Evolutionary conservation across 352 stramenopile genomes (phyloP), one percentile per base, ranked within the genome.

Genomic region (Phytophthora meadii): DNA sequence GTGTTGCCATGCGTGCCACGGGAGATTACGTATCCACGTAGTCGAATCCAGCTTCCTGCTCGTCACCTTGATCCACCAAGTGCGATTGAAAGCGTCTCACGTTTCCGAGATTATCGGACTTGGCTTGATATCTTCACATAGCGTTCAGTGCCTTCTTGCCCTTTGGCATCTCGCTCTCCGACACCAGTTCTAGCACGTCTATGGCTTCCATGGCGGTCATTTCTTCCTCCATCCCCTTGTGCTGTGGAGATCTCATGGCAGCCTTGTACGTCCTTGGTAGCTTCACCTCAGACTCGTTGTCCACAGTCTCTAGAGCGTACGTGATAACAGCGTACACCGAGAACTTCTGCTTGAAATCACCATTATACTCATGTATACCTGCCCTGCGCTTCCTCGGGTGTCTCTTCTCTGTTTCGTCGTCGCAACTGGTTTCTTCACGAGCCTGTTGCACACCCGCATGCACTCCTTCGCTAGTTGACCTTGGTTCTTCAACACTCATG

Each of bases 161-260:
- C 4, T 25, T 14, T n/a, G 49, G 49, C 22, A 56, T 37, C 22
- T 39, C 32, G 1, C 0, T 24, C 24, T 56, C 49, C 3, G 36
- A 11, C 24, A 56, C 49, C 5, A 56, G 37, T 27, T 60, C 41
- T 6, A 49, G 8, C 22, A 61, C 53, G 12, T 64, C 36, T 14
- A 57, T 64, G 7, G 39, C 37, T 27, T 64, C 37, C 37, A 64
- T 57, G 1, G 56, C 28, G 1, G 36, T n/a, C 9, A 64, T 14
- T n/a, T 55, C 46, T 6, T 44, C 19, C 17, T 64, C 46, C 55
- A 64, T 64, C 2, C 32, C 54, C 24, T 54, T 36, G 28, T 25
- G 27, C n/a, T 51, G 41, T 4, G 12, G 41, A 4, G 30, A 52
- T 6, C 2, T 14, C 41, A 36, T 52, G 11, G 30, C 41, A 1